Percentiles rank a stretch among this genome's conserved stretches.
These are phyloP conservation scores for Cordyceps javanica DNA, from an alignment of 2,329 filamentous ascomycete genomes.

Conservation along the genomic window DNA sequence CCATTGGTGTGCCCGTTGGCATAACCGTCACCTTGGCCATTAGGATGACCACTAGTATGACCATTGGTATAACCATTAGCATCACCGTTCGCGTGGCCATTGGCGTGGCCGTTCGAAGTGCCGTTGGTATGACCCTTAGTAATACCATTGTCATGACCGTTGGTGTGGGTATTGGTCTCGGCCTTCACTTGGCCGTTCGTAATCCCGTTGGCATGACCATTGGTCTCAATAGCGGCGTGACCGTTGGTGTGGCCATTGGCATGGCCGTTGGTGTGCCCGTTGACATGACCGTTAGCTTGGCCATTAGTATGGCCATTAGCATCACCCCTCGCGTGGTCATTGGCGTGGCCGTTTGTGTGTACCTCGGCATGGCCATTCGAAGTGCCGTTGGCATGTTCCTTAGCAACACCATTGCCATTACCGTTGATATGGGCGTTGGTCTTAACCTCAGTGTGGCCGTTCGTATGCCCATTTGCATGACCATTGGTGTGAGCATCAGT, in stretches of 20 bases:
- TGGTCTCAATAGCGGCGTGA: no score
- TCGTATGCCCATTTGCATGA: constrained; percentile 6
- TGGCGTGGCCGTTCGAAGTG: not conserved
- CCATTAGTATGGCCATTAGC: not conserved
- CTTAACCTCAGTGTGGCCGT: no score
- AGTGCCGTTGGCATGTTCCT: not conserved
- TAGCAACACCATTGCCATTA: not conserved
- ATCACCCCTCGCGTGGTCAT: not conserved
- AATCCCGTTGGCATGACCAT: not conserved
- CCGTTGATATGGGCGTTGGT: no score
- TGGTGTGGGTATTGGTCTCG: not conserved
- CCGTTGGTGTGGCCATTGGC: constrained; percentile 12
- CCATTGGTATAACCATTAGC: not conserved
- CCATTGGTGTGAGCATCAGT: not conserved
- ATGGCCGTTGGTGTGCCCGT: not conserved
- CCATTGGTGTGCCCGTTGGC: not conserved
- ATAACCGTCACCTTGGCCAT: not conserved
- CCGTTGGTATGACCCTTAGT: constrained; percentile 1
- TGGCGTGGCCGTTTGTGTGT: not conserved
- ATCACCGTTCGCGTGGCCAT: not conserved
- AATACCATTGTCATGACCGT: not conserved
- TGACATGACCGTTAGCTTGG: not conserved
- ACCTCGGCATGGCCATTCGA: not conserved
- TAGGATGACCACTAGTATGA: not conserved
- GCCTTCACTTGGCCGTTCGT: no score